Percentiles rank a stretch among this genome's conserved stretches.
Evolutionary conservation across 495 filamentous ascomycete species (phyloP).

Genomic region (Hypoxylon crocopeplum): DNA sequence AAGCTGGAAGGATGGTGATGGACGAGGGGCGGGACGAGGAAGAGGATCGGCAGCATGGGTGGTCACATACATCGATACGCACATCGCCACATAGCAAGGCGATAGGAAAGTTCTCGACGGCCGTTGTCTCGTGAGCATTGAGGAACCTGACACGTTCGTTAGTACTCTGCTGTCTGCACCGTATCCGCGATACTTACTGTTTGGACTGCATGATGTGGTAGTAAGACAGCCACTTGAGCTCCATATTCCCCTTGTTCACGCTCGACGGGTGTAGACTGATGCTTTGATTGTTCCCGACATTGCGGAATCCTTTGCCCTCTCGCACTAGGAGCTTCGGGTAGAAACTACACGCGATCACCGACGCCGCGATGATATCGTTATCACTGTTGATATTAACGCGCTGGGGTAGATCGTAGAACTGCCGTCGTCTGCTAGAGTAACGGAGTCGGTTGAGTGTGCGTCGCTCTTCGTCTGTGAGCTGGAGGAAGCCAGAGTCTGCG

Average conservation of each 20-base stretch:
- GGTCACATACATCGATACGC: constrained; percentile 71
- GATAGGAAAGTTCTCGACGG: constrained; percentile 80
- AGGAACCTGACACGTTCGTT: constrained; percentile 59
- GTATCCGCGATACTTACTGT: constrained; percentile 52
- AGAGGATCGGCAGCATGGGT: too few relatives aligned
- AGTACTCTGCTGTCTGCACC: neutral
- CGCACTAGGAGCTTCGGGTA: constrained; percentile 89
- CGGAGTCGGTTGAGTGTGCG: constrained; percentile 65
- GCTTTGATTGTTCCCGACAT: constrained; percentile 86
- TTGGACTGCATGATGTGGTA: constrained; percentile 97
- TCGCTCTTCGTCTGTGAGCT: constrained; percentile 72
- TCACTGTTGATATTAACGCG: constrained; percentile 73
- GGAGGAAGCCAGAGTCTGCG: constrained; percentile 81
- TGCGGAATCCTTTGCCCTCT: constrained; percentile 89
- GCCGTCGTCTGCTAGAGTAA: constrained; percentile 60
- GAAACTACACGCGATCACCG: constrained; percentile 89
- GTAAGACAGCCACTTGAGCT: constrained; percentile 83
- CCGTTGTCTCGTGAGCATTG: constrained; percentile 89
- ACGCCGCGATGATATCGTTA: constrained; percentile 77
- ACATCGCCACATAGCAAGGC: constrained; percentile 86
- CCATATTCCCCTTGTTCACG: constrained; percentile 75
- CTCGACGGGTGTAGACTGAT: constrained; percentile 85
- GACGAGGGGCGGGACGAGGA: too few relatives aligned
- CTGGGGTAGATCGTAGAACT: constrained; percentile 81
- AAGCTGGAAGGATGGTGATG: too few relatives aligned